Evolutionary conservation across 2,329 filamentous ascomycete genomes (phyloP).

Genomic region (Phyllosticta ampelicida): DNA sequence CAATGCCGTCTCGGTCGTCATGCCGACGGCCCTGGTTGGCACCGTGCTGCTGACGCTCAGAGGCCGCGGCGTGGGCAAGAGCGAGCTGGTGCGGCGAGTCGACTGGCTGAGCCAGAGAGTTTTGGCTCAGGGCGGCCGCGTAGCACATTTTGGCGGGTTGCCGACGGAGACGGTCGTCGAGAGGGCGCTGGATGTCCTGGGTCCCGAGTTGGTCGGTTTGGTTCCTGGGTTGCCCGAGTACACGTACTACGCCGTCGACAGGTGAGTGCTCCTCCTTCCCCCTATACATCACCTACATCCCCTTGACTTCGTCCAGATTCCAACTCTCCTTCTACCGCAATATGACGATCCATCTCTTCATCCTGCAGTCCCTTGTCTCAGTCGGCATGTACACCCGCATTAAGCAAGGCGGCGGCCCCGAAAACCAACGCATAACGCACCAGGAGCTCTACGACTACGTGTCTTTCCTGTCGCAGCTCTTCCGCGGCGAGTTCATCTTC

Average conservation of each 20-base stretch:
- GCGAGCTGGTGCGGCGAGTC: conserved; percentile 74
- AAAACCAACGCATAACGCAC: conserved; percentile 69
- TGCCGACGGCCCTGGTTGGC: conserved; percentile 93
- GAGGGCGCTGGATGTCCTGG: conserved; percentile 81
- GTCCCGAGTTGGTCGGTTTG: conserved; percentile 74
- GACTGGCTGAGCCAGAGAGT: conserved; percentile 83
- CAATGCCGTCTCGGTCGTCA: conserved; percentile 91
- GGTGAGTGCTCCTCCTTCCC: no score
- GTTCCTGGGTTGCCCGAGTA: conserved; percentile 74
- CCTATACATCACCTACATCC: no score
- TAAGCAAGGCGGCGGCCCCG: conserved; percentile 79
- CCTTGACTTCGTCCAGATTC: no score
- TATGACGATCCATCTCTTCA: conserved; percentile 98
- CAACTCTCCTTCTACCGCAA: conserved; percentile 97
- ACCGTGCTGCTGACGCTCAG: conserved; percentile 85
- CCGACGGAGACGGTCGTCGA: conserved; percentile 76
- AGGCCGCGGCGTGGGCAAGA: conserved; percentile 80
- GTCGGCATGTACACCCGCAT: conserved; percentile 83
- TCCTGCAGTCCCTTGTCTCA: conserved; percentile 82
- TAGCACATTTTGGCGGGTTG: conserved; percentile 81
- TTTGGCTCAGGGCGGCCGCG: conserved; percentile 73
- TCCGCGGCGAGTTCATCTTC: conserved; percentile 96
- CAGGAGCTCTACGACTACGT: conserved; percentile 66
- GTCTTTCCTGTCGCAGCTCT: conserved; percentile 67
- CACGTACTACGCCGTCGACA: conserved; percentile 88